phyloP scores from a whole-genome alignment of 371 early-diverging fungal genomes.

The Encephalitozoon hellem region DNA sequence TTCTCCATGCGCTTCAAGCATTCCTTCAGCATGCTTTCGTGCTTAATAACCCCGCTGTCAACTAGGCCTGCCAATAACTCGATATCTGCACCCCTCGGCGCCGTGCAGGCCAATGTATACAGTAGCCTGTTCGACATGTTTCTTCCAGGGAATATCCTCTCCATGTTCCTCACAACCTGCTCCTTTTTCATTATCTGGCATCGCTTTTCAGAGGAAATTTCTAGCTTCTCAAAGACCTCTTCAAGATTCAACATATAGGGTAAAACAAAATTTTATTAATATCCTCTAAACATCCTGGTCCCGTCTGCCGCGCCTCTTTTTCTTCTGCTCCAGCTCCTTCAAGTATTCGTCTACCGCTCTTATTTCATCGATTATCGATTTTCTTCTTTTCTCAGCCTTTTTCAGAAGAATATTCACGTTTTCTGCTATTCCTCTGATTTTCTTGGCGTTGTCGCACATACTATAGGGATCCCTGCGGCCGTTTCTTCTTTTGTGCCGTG shows the following conservation, averaged over 20 bases:
- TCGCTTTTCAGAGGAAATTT: constrained; percentile 33
- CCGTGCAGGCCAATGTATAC: constrained; percentile 45
- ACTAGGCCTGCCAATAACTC: constrained; percentile 15
- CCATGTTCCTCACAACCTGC: constrained; percentile 36
- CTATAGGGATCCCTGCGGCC: neutral
- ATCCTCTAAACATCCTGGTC: neutral
- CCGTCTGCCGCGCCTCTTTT: neutral
- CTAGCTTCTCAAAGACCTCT: constrained; percentile 31
- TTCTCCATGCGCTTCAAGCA: constrained; percentile 7
- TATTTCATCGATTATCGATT: neutral
- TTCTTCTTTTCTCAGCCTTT: neutral
- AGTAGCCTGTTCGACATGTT: constrained; percentile 30
- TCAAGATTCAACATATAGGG: constrained; percentile 24
- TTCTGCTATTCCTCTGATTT: neutral
- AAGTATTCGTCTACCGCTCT: neutral
- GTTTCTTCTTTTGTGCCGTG: neutral
- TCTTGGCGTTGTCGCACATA: neutral
- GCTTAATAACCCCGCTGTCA: constrained; percentile 12
- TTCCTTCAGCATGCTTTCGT: constrained; percentile 44
- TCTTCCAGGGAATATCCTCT: neutral
- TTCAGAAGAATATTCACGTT: neutral
- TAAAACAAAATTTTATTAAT: constrained; percentile 6
- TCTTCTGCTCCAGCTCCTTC: neutral
- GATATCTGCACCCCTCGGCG: constrained; percentile 37
- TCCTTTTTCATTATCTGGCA: constrained; percentile 39